Evolutionary conservation across 2,329 filamentous ascomycete species (phyloP), one percentile per base, ranked within the genome.

Genomic region (Sclerotiophoma versabilis): DNA sequence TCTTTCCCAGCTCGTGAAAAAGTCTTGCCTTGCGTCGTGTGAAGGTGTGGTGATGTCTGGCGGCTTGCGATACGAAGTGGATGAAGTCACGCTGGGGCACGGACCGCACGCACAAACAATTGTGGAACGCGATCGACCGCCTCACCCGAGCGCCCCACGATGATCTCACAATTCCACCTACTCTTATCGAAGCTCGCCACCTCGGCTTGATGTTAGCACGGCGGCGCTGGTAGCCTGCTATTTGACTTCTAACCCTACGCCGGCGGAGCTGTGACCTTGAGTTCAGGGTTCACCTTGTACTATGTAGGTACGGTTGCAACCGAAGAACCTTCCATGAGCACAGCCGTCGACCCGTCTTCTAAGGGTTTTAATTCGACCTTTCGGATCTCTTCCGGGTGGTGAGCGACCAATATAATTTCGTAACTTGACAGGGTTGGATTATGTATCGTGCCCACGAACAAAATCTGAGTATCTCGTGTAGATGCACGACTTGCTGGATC

Each of bases 61-160:
- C 30, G 33, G 34, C 34, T 37, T 27, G 44, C 44, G 14, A 48
- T 37, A 50, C 47, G 47, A 50, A 25, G 19, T 26, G 17, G 12
- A 43, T 50, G 47, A 44, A 36, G 47, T 44, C 47, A 50, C 47
- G 9, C 15, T 14, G 25, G 20, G 30, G 36, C 37, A 50, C 38
- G 17, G 32, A 23, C 46, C 37, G 26, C 22, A 11, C 19, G 30
- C n/a, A 36, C n/a, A 14, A 15, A 17, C 17, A 25, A 19, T 29
- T 29, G 25, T 43, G 38, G 47, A 23, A 38, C 23, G 10, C 14
- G 47, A 49, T 43, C 37, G 38, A 19, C 47, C 23, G 47, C 47
- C 47, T 42, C 30, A 50, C 19, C 38, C 47, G 38, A 50, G 19
- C 23, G 39, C 23, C 25, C 47, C 20, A 17, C 38, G 14, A 43